Base-by-base conservation (phyloP, 73 alveolate genomes). In the Stentor roeselii region DNA sequence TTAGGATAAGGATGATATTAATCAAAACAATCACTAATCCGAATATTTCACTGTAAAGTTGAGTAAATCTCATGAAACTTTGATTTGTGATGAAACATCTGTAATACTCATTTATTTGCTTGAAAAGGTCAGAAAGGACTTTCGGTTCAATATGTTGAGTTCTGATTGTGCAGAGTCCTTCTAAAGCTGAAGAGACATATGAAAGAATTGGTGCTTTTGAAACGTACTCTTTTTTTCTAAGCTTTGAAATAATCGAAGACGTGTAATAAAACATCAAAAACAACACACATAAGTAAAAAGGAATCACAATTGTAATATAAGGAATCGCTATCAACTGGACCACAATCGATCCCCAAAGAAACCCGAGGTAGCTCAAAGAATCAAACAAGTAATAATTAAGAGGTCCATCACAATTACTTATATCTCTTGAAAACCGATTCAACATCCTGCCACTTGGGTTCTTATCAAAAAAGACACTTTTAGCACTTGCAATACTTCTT, bases 401-500 rank as follows among this genome's bases (percentile, higher is more conserved):
- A 67, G 37, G 27, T 34, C 37, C 80, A 67, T 67, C 80, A 21
- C 21, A 27, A 67, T 21, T 32, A 21, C 15, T 11, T 0, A 32
- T 34, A 32, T 67, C 80, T 67, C 34, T 83, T 40, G 93, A 88
- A 76, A 88, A 88, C 36, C 93, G 82, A 84, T 88, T 88, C 15
- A 88, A 38, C 11, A 88, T 82, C 67, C 93, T 88, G 2, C 93
- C 93, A n/a, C 90, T 76, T 0, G 93, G 90, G 42, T 84, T 88
- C 35, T 85, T 88, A 58, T 88, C 93, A 88, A 67, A 88, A 84
- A 83, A 88, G 15, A 37, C 36, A 35, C 42, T 27, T 30, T 67
- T 32, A 21, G 80, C 2, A 21, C 34, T 67, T 32, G 41, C 14
- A 21, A 67, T n/a, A 21, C 80, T 21, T 34, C 14, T 32, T 1